Base-by-base conservation (phyloP, 208 protist species). In the Trichomonas gallinae region DNA sequence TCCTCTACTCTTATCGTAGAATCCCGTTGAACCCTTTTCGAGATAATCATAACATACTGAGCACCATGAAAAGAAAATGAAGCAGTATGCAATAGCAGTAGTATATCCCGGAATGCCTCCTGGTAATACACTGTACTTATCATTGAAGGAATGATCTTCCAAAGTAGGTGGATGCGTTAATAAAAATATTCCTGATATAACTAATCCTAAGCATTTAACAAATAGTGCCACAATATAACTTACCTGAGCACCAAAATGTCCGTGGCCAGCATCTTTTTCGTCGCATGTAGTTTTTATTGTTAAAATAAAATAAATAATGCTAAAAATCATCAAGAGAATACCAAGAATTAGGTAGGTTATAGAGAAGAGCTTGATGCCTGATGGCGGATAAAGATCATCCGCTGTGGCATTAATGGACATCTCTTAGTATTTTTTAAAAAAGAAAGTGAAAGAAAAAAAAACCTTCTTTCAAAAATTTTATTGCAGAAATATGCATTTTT, bases 51-150 rank as follows among this genome's bases (percentile, higher is more conserved):
- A 31, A 89, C 83, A 89, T 10, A 89, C 34, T 0, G 83, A 46
- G 40, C 83, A 89, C 83, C 83, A 89, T 8, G 83, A 89, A 89
- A 89, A 89, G 83, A 89, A 89, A 48, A 89, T 89, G 31, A 44
- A 89, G 31, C 83, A 89, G 42, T 89, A 89, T 45, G 83, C 83
- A n/a, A 40, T 6, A 9, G 40, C 40, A 11, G 10, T n/a, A 34
- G 23, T 31, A 46, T 89, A 89, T 48, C 83, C 83, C 9, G 83
- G 83, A 23, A 46, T 34, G 36, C 34, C 83, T 0, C 15, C 36
- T 48, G 83, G 34, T 45, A 89, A 23, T 9, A 89, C 36, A 44
- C 34, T 45, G 3, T 46, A 89, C 17, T 46, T 9, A 44, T 89
- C 58, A 17, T n/a, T n/a, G 58, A 72, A 72, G 2, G 11, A 6